These are phyloP conservation scores for Aspergillus sp. DNA, from an alignment of 2,329 filamentous ascomycete species.

Conservation along the genomic window DNA sequence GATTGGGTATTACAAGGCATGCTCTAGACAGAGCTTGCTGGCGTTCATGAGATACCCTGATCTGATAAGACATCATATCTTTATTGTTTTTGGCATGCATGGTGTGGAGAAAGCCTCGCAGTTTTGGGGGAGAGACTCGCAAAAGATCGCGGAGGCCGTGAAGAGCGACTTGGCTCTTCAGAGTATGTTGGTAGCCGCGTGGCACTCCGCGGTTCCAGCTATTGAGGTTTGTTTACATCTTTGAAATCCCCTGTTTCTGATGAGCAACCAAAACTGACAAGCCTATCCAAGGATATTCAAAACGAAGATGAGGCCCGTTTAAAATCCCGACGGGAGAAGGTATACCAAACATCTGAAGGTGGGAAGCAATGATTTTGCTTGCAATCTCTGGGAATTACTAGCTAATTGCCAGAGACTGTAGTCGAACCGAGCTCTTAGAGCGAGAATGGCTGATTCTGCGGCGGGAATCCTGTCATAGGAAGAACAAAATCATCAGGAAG, in stretches of 20 bases:
- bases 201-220: constrained; percentile 2
- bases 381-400: no score
- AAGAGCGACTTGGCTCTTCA: neutral
- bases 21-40: neutral
- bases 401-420: no score
- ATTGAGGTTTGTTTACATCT: neutral
- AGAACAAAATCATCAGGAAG: no score
- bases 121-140: neutral
- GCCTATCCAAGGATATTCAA: neutral
- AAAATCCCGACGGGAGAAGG: no score
- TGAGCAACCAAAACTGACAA: neutral
- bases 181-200: constrained; percentile 1
- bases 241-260: neutral
- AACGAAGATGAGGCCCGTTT: neutral
- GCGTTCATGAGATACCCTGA: neutral
- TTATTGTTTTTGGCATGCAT: constrained; percentile 1
- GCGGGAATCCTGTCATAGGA: no score
- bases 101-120: neutral
- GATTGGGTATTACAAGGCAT: neutral
- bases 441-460: no score
- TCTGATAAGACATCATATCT: neutral
- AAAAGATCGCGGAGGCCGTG: neutral
- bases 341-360: no score
- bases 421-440: no score
- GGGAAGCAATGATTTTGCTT: no score